These are phyloP conservation scores for Penicillium sp. DNA, from an alignment of 2,329 filamentous ascomycete genomes.

Conservation along the genomic window DNA sequence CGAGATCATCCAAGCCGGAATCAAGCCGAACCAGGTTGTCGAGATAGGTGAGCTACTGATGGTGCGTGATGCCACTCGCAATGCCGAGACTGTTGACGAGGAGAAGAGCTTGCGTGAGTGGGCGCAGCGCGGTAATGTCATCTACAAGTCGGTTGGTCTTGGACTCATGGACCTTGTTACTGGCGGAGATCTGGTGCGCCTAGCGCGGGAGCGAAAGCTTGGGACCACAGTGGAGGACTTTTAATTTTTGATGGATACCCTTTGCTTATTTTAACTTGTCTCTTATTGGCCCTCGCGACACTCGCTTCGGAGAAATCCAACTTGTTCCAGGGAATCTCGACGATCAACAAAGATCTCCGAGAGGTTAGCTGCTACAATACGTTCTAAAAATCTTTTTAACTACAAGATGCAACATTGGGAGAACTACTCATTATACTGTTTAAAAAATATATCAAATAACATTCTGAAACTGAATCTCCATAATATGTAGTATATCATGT, in stretches of 20 bases:
- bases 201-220: constrained; percentile 56
- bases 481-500: background rate
- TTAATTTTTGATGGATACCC: constrained; percentile 24
- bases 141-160: constrained; percentile 69
- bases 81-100: constrained; percentile 34
- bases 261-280: constrained; percentile 2
- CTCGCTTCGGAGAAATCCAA: background rate
- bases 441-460: background rate
- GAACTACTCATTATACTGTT: background rate
- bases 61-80: constrained; percentile 54
- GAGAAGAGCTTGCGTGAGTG: constrained; percentile 55
- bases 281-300: background rate
- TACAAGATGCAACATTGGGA: background rate
- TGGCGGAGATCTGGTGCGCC: constrained; percentile 56
- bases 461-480: background rate
- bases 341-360: constrained; percentile 6
- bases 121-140: constrained; percentile 62
- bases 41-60: constrained; percentile 81
- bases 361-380: constrained; percentile 1
- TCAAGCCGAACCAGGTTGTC: constrained; percentile 73
- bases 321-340: constrained; percentile 1
- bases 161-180: constrained; percentile 68
- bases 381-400: background rate
- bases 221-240: constrained; percentile 52
- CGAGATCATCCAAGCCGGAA: constrained; percentile 75